These are phyloP conservation scores for Alternaria sp. DNA, from an alignment of 2,329 filamentous ascomycete species.

Conservation along the genomic window DNA sequence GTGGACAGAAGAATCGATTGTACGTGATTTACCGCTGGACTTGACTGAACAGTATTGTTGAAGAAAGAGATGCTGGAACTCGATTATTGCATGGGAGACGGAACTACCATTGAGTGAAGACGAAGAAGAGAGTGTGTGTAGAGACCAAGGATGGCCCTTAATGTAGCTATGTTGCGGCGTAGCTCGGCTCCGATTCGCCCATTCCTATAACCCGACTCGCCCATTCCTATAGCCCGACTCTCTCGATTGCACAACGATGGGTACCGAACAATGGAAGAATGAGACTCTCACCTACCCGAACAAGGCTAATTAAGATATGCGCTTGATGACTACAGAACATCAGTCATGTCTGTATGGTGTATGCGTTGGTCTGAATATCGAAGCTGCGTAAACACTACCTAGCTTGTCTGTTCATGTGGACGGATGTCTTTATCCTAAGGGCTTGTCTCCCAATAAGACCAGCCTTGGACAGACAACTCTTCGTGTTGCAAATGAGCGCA, in stretches of 20 bases:
- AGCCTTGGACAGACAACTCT: background rate
- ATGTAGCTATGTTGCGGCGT: conserved; percentile 14
- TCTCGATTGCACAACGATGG: background rate
- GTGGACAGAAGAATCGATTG: background rate
- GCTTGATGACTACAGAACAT: background rate
- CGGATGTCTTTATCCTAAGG: background rate
- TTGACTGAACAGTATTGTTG: background rate
- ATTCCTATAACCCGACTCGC: background rate
- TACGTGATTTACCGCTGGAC: conserved; percentile 39
- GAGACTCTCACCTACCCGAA: too few species aligned
- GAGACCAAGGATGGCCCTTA: conserved; percentile 56
- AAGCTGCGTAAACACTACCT: background rate
- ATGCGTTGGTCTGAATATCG: background rate
- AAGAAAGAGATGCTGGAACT: background rate
- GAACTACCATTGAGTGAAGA: background rate
- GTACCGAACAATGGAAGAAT: background rate
- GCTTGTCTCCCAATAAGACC: background rate
- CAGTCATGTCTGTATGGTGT: background rate
- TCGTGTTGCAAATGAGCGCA: background rate
- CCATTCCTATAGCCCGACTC: background rate
- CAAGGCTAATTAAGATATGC: background rate
- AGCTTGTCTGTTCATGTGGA: background rate
- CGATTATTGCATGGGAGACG: background rate
- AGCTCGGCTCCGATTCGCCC: conserved; percentile 23
- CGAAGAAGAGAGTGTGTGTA: background rate